Evolutionary conservation across 768 basidiomycete genomes (phyloP).

Genomic region (Pluteus cervinus): DNA sequence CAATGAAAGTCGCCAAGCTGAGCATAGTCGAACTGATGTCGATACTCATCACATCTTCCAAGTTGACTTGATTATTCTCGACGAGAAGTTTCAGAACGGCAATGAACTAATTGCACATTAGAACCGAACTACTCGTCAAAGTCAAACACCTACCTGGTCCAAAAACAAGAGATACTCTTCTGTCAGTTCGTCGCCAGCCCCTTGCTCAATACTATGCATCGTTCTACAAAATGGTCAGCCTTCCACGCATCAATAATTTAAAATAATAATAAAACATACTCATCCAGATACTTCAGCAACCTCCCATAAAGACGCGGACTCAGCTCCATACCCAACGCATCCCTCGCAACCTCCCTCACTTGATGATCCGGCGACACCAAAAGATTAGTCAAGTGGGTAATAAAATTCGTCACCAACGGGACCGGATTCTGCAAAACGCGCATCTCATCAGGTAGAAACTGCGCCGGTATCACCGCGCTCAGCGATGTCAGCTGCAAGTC

Average conservation of each 20-base stretch:
- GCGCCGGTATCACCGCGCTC: conserved; percentile 44
- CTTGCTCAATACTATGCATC: conserved; percentile 44
- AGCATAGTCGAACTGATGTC: conserved; percentile 59
- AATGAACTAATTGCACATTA: conserved; percentile 71
- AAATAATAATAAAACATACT: conserved; percentile 42
- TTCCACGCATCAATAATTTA: neutral
- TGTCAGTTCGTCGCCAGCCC: conserved; percentile 34
- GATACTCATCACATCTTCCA: conserved; percentile 56
- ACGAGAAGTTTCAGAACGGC: conserved; percentile 70
- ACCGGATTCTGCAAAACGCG: conserved; percentile 55
- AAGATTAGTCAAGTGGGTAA: conserved; percentile 62
- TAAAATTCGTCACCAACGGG: conserved; percentile 57
- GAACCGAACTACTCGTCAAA: too few relatives aligned
- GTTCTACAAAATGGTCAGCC: conserved; percentile 28
- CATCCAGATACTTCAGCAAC: conserved; percentile 66
- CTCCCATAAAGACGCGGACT: conserved; percentile 62
- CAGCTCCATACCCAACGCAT: conserved; percentile 77
- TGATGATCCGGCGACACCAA: conserved; percentile 57
- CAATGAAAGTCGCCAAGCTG: conserved; percentile 58
- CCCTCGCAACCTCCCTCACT: conserved; percentile 73
- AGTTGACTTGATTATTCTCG: conserved; percentile 56
- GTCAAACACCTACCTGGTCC: conserved; percentile 52
- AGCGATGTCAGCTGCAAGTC: conserved; percentile 45
- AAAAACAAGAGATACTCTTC: conserved; percentile 49
- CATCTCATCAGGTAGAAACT: conserved; percentile 65